Conservation (phyloP, 139 green algal genomes). For the Coelastrella sp. region DNA sequence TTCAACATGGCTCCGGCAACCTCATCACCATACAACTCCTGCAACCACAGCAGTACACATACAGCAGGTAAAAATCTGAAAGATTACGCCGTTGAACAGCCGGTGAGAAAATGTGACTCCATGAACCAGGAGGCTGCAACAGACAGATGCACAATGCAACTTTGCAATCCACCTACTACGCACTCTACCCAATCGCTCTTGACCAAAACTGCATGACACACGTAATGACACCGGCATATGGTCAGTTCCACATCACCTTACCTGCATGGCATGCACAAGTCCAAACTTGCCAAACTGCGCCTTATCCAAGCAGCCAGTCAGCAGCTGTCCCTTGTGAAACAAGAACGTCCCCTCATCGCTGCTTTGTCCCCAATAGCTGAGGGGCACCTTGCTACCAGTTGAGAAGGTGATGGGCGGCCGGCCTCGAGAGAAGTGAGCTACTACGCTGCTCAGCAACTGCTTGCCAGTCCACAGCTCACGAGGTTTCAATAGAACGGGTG, state of each 20-base stretch:
- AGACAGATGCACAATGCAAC: no score
- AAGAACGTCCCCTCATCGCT: conserved; percentile 76
- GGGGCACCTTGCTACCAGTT: conserved; percentile 76
- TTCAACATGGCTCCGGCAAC: conserved; percentile 85
- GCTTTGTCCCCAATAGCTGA: conserved; percentile 84
- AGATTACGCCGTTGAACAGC: no score
- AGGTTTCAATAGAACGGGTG: conserved; percentile 88
- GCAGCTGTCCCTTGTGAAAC: conserved; percentile 80
- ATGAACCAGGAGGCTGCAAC: no score
- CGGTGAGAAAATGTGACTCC: no score
- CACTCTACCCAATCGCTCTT: no score
- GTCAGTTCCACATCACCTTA: background rate
- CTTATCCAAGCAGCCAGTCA: conserved; percentile 96
- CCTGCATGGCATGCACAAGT: conserved; percentile 93
- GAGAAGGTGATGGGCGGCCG: conserved; percentile 84
- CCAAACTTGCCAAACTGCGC: conserved; percentile 93
- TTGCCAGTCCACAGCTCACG: conserved; percentile 93
- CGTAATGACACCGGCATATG: background rate
- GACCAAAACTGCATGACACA: no score
- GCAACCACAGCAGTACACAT: conserved; percentile 39
- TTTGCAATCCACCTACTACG: no score
- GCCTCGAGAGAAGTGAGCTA: conserved; percentile 80
- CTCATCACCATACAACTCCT: conserved; percentile 93
- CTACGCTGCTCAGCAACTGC: conserved; percentile 88
- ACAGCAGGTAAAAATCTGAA: no score